Conservation (phyloP, 306 rosid species). For the Ammopiptanthus mongolicus region DNA sequence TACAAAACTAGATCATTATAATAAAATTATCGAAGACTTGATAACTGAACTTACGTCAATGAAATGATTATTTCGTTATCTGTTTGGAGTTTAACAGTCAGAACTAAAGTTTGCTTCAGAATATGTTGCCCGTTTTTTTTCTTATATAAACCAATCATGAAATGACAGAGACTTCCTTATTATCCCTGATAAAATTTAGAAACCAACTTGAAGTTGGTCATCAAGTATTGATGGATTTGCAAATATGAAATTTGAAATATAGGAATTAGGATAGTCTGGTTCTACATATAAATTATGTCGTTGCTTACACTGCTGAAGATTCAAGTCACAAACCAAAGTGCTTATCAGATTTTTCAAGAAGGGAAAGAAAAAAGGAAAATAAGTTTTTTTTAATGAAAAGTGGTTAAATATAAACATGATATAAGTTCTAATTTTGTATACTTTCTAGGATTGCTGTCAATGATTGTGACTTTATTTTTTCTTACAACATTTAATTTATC, state of each 20-base stretch:
- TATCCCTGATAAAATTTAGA: not conserved
- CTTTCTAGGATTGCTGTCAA: not conserved
- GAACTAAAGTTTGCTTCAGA: not conserved
- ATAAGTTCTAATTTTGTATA: not conserved
- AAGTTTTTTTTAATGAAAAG: not conserved
- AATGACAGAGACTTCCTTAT: not conserved
- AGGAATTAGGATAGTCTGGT: slow-evolving; percentile 3
- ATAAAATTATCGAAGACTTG: not conserved
- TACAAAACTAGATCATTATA: not conserved
- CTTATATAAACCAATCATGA: not conserved
- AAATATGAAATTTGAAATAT: slow-evolving; percentile 2
- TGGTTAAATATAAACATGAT: not conserved
- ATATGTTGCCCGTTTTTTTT: not conserved
- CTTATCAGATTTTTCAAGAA: not conserved
- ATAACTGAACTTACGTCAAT: not conserved
- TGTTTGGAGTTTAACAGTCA: not conserved
- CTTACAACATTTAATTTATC: not conserved
- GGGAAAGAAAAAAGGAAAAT: not conserved
- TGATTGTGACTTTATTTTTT: not conserved
- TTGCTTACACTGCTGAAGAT: not conserved
- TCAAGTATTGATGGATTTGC: slow-evolving; percentile 1
- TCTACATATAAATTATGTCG: not conserved
- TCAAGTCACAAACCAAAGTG: not conserved
- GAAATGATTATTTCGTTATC: not conserved
- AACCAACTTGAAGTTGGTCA: slow-evolving; percentile 13